Conservation (phyloP, 2,329 filamentous ascomycete genomes). For the Zopfia rhizophila region DNA sequence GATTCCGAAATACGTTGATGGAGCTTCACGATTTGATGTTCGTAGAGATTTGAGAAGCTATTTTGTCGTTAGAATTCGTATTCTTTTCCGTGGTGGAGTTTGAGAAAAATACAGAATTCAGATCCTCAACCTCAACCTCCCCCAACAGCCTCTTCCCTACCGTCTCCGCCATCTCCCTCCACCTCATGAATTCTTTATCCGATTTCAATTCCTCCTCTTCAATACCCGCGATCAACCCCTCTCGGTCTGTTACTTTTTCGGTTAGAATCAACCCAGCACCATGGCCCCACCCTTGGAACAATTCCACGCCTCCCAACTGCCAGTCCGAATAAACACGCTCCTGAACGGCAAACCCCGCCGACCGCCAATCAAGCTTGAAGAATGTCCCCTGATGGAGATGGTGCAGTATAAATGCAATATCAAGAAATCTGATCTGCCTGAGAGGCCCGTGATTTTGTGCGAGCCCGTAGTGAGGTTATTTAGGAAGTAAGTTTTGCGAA, state of each 20-base stretch:
- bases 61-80: too few species aligned
- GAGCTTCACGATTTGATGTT: too few species aligned
- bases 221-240: constrained; percentile 5
- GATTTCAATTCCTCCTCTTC: constrained; percentile 29
- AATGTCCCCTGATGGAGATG: constrained; percentile 68
- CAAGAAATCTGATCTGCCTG: constrained; percentile 48
- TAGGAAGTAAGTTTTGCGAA: constrained; percentile 60
- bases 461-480: constrained; percentile 68
- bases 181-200: constrained; percentile 28
- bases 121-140: constrained; percentile 44
- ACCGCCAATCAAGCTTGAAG: constrained; percentile 61
- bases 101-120: too few species aligned
- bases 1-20: constrained; percentile 57
- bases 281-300: constrained; percentile 68
- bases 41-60: too few species aligned
- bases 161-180: constrained; percentile 48
- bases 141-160: constrained; percentile 65
- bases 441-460: constrained; percentile 60
- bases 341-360: constrained; percentile 64
- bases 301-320: constrained; percentile 64
- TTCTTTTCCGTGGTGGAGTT: too few species aligned
- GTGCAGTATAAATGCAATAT: constrained; percentile 72
- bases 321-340: constrained; percentile 62
- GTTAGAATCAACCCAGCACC: constrained; percentile 7
- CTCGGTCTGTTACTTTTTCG: constrained; percentile 5